Evolutionary conservation across 331 rosid species (phyloP).

Genomic region (Acacia pycnantha): DNA sequence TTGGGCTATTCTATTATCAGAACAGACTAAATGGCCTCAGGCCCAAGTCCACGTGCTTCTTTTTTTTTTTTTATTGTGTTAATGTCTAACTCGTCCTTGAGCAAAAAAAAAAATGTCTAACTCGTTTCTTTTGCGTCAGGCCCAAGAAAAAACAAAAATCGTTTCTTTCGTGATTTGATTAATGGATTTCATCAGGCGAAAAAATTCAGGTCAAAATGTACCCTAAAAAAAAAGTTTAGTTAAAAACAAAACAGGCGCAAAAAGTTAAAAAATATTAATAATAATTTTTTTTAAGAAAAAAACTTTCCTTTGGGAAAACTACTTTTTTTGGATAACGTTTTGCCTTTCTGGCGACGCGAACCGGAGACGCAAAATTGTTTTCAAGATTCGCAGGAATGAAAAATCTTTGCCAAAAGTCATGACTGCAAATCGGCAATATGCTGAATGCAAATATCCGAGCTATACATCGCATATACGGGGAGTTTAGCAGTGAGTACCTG

Average conservation of each 20-base stretch:
- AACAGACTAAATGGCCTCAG: slow-evolving; percentile 36
- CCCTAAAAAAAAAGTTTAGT: no score
- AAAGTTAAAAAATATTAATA: no score
- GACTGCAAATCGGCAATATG: neutral
- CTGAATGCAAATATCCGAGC: neutral
- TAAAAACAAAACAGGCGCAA: no score
- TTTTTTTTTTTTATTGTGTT: no score
- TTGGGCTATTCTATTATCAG: neutral
- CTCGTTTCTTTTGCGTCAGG: neutral
- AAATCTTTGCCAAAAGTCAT: neutral
- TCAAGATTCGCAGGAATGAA: neutral
- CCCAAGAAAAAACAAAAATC: neutral
- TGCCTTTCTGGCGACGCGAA: neutral
- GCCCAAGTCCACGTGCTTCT: neutral
- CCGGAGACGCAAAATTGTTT: neutral
- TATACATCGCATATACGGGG: neutral
- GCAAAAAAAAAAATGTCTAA: no score
- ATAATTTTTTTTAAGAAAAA: no score
- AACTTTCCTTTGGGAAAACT: no score
- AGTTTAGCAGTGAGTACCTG: slow-evolving; percentile 42
- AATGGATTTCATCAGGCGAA: no score
- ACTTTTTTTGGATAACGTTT: neutral
- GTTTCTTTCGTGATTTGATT: neutral
- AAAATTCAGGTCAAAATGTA: no score
- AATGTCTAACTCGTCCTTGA: no score